Base-by-base conservation (phyloP, 129 eudicot genomes). In the Kitagawia praeruptora region DNA sequence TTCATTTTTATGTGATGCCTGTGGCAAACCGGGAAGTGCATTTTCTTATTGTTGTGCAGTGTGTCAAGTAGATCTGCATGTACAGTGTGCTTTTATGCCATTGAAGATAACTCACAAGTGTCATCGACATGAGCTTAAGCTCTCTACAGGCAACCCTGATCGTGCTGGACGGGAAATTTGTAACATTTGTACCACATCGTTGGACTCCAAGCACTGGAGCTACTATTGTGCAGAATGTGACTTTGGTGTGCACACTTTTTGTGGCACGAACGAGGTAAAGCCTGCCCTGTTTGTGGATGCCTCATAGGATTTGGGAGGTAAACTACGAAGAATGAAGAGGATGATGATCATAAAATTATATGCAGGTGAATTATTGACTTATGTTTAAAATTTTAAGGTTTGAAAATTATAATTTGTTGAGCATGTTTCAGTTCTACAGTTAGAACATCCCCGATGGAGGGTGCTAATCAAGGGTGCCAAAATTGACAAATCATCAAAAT, bases 1-100 rank as follows among this genome's bases (percentile, higher is more conserved):
- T 44, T 75, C 91, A 4, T 91, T 87, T 81, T 4, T 85, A 8
- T 91, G 97, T 83, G 85, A 89, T 71, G 90, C 89, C 1, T 91
- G 97, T 78, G 91, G 93, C 19, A 75, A n/a, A 9, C 31, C 82
- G 0, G 91, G 97, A 23, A 84, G 70, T 44, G 69, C 90, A 0
- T 89, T 91, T 71, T 81, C 89, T 53, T 91, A 87, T 66, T 82
- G 86, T 25, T 91, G 97, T n/a, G 86, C 91, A 0, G 83, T 74
- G 2, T 91, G 97, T 31, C 91, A 91, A 63, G 80, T 91, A 15
- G 93, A 91, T 76, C 93, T 89, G 3, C 97, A 89, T 28, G 71
- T 89, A 10, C 85, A 82, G 12, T 89, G 97, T 38, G 93, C 97
- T 18, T 87, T 86, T 42, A 70, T 89, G 83, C 97, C 97, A 8